These are phyloP conservation scores for Daedaleopsis nitida DNA, from an alignment of 768 basidiomycete genomes.

Conservation along the genomic window DNA sequence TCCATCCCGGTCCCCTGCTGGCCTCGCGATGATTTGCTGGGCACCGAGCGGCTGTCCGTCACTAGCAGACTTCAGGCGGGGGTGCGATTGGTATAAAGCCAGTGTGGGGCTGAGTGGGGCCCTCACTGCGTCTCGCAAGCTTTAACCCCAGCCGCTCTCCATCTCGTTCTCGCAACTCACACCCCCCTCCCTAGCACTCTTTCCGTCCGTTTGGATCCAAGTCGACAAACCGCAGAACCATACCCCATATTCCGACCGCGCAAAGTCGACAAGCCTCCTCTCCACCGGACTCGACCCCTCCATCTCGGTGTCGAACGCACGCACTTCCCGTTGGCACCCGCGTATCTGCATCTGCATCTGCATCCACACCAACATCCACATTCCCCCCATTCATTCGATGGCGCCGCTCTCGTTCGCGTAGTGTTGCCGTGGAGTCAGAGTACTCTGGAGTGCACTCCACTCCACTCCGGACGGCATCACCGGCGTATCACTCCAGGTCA, in stretches of 20 bases:
- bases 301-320: constrained; percentile 4
- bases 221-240: too few relatives aligned
- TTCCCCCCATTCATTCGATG: constrained; percentile 5
- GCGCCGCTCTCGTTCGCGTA: constrained; percentile 15
- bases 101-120: neutral
- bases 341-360: neutral
- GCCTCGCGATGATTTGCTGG: constrained; percentile 2
- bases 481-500: too few relatives aligned
- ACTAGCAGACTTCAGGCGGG: neutral
- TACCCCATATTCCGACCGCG: too few relatives aligned
- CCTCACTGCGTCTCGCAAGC: neutral
- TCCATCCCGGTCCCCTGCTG: neutral
- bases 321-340: neutral
- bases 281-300: neutral
- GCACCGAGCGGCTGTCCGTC: constrained; percentile 5
- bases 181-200: neutral
- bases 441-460: too few relatives aligned
- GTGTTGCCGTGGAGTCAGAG: too few relatives aligned
- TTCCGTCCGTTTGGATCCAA: too few relatives aligned
- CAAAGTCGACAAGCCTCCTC: neutral
- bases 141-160: neutral
- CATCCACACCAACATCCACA: neutral
- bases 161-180: neutral
- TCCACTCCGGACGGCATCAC: too few relatives aligned
- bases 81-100: constrained; percentile 4